phyloP scores from a whole-genome alignment of 345 rosid genomes.

The Eutrema japonicum region DNA sequence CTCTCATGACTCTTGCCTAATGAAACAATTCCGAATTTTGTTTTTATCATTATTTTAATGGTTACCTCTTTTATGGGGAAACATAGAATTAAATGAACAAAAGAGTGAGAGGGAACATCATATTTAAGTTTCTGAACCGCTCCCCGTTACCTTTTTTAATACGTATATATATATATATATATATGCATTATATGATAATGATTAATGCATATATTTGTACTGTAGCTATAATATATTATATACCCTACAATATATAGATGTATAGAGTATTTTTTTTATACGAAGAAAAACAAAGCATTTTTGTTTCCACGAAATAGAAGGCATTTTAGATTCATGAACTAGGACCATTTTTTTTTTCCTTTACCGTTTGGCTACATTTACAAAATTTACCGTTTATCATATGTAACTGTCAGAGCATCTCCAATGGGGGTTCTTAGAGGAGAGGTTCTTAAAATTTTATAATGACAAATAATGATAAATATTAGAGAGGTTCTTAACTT shows the following conservation, averaged over 20 bases:
- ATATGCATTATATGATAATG: background rate
- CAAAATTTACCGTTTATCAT: constrained; percentile 9
- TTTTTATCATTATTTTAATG: constrained; percentile 9
- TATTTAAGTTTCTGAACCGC: constrained; percentile 39
- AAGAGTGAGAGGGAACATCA: constrained; percentile 30
- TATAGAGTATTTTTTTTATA: background rate
- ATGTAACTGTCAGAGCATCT: constrained; percentile 23
- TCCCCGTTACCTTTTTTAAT: constrained; percentile 19
- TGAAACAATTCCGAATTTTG: background rate
- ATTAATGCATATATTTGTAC: background rate
- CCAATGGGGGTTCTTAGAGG: no score
- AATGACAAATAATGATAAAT: no score
- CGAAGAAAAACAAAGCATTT: constrained; percentile 4
- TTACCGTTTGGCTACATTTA: constrained; percentile 1
- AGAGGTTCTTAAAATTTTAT: no score
- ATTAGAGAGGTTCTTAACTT: no score
- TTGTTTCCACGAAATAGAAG: constrained; percentile 14
- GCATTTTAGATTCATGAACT: background rate
- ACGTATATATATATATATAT: background rate
- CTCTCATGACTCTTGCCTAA: constrained; percentile 35
- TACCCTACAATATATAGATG: background rate
- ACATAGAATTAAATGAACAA: constrained; percentile 37
- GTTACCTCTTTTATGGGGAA: constrained; percentile 39
- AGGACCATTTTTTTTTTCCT: constrained; percentile 18
- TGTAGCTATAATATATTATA: background rate